These are phyloP conservation scores for Yamadazyma sp. DNA, from an alignment of 805 yeast genomes.

Conservation along the genomic window DNA sequence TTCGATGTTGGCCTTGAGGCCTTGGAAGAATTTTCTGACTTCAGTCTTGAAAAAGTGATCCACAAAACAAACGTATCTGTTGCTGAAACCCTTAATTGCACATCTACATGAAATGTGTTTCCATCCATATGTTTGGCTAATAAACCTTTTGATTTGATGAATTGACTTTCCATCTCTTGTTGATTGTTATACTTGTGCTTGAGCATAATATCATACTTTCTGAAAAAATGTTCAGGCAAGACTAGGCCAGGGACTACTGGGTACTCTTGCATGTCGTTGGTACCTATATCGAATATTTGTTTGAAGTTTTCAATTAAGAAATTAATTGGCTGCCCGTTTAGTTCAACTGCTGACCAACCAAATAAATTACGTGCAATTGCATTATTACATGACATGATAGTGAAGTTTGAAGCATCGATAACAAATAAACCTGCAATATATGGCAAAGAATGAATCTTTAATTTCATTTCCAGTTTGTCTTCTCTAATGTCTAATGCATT, in stretches of 20 bases:
- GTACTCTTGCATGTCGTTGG: slow-evolving; percentile 20
- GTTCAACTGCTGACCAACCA: slow-evolving; percentile 57
- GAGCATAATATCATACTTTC: slow-evolving; percentile 57
- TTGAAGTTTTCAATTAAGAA: slow-evolving; percentile 62
- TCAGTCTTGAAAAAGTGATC: slow-evolving; percentile 75
- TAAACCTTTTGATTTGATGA: slow-evolving; percentile 63
- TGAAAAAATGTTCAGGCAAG: slow-evolving; percentile 86
- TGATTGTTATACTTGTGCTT: slow-evolving; percentile 16
- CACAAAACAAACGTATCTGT: slow-evolving; percentile 64
- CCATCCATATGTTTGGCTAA: slow-evolving; percentile 73
- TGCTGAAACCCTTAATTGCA: slow-evolving; percentile 72
- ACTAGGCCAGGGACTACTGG: slow-evolving; percentile 62
- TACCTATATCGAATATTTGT: slow-evolving; percentile 40
- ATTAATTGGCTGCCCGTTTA: slow-evolving; percentile 44
- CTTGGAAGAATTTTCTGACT: background rate
- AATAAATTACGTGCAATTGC: slow-evolving; percentile 77
- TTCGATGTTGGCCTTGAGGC: background rate
- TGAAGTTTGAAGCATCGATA: slow-evolving; percentile 48
- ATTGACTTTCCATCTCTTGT: slow-evolving; percentile 45
- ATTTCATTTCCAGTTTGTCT: slow-evolving; percentile 41
- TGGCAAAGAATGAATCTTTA: slow-evolving; percentile 75
- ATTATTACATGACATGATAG: slow-evolving; percentile 69
- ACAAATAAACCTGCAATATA: slow-evolving; percentile 86
- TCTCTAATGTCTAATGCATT: slow-evolving; percentile 51
- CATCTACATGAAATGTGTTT: slow-evolving; percentile 59